Base-by-base conservation (phyloP, 345 rosid species). In the Bretschneidera sinensis region DNA sequence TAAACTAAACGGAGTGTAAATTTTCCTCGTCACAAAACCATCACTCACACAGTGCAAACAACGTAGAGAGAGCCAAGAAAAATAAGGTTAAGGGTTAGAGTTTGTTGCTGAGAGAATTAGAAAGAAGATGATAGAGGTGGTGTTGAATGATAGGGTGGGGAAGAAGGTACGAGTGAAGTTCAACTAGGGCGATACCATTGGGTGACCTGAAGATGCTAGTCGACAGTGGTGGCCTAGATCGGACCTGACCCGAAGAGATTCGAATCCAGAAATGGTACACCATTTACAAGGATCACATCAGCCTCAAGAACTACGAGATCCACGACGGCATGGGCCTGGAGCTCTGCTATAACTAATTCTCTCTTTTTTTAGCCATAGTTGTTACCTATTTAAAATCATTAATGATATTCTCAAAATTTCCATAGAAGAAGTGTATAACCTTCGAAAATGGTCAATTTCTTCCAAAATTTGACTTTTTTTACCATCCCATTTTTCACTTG, bases 271-370 rank as follows among this genome's bases (percentile, higher is more conserved):
- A 83, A 62, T 83, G 83, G 83, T 83, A 79, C 71, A 79, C 55
- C 52, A 70, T 82, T 63, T 82, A 82, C 77, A 77, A 76, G 62
- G 82, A 76, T 50, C 83, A 76, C 34, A 79, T 82, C 67, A 79
- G 80, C 58, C 82, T 79, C 57, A 68, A 70, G 61, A 80, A 82
- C 69, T 77, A 79, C 74, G 84, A 79, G 80, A 70, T 82, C 55
- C 87, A 77, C 61, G 82, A 82, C 35, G 84, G 85, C 77, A 83
- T 73, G 78, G 84, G 84, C 55, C 84, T 75, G 70, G 82, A 77
- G 73, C 81, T 82, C 76, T 73, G 78, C 62, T 80, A 80, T 72
- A 79, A 71, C 65, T 83, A 39, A 71, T 1, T 5, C 10, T 14
- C 45, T 14, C n/a, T n/a, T n/a, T n/a, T n/a, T n/a, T n/a, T n/a